Evolutionary conservation across 495 filamentous ascomycete genomes (phyloP).

Genomic region (Copromyces sp.): DNA sequence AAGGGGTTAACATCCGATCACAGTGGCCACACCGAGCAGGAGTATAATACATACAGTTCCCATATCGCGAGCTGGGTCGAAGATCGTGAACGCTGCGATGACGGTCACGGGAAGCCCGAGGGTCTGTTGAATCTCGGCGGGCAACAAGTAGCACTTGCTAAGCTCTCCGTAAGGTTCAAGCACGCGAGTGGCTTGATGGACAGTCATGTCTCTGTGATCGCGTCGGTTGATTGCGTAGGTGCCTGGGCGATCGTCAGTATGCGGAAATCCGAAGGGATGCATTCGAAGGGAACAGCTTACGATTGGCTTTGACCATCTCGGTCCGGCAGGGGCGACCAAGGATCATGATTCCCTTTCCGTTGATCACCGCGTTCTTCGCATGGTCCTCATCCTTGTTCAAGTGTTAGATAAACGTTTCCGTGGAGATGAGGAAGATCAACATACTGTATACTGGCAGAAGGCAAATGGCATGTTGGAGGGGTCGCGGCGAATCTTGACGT

Average conservation of each 20-base stretch:
- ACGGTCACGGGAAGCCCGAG: slow-evolving; percentile 36
- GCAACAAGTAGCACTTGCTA: slow-evolving; percentile 20
- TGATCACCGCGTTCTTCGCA: slow-evolving; percentile 37
- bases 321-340: slow-evolving; percentile 48
- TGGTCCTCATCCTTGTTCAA: slow-evolving; percentile 28
- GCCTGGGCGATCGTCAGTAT: slow-evolving; percentile 26
- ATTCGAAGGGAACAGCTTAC: slow-evolving; percentile 21
- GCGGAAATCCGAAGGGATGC: background rate
- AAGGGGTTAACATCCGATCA: slow-evolving; percentile 7
- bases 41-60: slow-evolving; percentile 24
- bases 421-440: slow-evolving; percentile 8
- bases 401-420: slow-evolving; percentile 4
- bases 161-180: slow-evolving; percentile 33
- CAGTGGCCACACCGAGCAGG: background rate
- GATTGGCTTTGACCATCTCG: slow-evolving; percentile 46
- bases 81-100: slow-evolving; percentile 40
- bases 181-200: slow-evolving; percentile 32
- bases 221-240: slow-evolving; percentile 38
- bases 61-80: slow-evolving; percentile 31
- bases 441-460: slow-evolving; percentile 52
- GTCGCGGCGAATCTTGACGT: slow-evolving; percentile 54
- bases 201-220: slow-evolving; percentile 26
- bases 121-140: slow-evolving; percentile 12
- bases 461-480: slow-evolving; percentile 49
- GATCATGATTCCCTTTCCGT: slow-evolving; percentile 38